Evolutionary conservation across 257 asterid species (phyloP).

Genomic region (Solanum tarapatanum): DNA sequence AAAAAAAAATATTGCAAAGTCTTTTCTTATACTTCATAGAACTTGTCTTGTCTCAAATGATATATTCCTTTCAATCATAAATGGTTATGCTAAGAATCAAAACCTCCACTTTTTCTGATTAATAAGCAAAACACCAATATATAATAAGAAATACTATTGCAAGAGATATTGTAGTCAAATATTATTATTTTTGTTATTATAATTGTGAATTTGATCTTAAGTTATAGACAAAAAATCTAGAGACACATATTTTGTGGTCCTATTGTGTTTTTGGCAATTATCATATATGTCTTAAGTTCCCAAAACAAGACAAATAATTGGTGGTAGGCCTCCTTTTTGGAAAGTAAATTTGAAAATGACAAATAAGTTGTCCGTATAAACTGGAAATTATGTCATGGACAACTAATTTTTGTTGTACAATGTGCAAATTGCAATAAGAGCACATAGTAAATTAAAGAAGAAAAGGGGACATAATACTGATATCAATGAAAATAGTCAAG

Average conservation of each 20-base stretch:
- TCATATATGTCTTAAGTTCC: not conserved
- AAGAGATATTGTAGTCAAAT: not conserved
- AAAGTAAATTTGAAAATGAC: not conserved
- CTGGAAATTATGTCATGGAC: not conserved
- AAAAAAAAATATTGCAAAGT: not conserved
- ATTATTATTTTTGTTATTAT: not conserved
- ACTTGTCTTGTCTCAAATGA: not conserved
- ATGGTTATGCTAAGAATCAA: not conserved
- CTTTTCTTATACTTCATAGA: not conserved
- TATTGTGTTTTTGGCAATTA: not conserved
- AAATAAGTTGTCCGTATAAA: not conserved
- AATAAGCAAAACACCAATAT: not conserved
- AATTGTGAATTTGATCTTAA: not conserved
- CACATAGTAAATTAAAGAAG: not conserved
- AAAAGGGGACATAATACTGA: not conserved
- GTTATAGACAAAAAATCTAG: not conserved
- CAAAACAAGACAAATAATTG: not conserved
- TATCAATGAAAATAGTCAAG: not conserved
- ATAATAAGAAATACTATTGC: not conserved
- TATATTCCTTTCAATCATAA: not conserved
- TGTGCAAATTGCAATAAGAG: not conserved
- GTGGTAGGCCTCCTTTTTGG: not conserved
- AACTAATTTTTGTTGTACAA: not conserved
- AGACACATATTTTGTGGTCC: not conserved
- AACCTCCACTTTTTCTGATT: not conserved